Percentiles rank a stretch among this genome's conserved stretches.
phyloP scores from a whole-genome alignment of 768 basidiomycete species.

The Kwoniella dendrophila region DNA sequence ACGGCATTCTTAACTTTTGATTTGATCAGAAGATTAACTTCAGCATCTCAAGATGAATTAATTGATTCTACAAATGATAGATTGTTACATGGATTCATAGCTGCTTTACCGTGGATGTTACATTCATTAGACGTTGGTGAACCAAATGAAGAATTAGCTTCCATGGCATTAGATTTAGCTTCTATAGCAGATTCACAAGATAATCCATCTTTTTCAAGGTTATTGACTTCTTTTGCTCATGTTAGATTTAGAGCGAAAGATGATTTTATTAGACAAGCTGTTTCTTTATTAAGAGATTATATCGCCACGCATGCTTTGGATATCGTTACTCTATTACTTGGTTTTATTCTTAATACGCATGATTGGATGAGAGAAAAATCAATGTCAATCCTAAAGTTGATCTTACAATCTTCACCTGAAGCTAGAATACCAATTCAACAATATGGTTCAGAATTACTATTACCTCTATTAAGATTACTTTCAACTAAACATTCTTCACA shows the following conservation, averaged over 20 bases:
- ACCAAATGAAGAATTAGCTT: conserved; percentile 65
- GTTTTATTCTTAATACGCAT: conserved; percentile 78
- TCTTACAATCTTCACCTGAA: conserved; percentile 84
- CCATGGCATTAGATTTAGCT: conserved; percentile 74
- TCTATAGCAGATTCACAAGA: conserved; percentile 71
- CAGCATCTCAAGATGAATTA: conserved; percentile 65
- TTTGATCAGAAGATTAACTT: conserved; percentile 67
- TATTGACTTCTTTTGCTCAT: conserved; percentile 87
- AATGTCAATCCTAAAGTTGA: conserved; percentile 83
- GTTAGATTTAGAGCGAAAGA: conserved; percentile 86
- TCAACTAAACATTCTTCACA: conserved; percentile 80
- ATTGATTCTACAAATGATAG: conserved; percentile 63
- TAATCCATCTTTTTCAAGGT: conserved; percentile 75
- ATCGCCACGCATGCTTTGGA: conserved; percentile 72
- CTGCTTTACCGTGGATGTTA: conserved; percentile 84
- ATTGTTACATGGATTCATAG: conserved; percentile 60
- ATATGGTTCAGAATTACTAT: conserved; percentile 81
- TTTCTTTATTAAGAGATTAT: conserved; percentile 80
- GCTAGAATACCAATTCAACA: conserved; percentile 71
- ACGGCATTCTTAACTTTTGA: conserved; percentile 70
- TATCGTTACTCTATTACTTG: conserved; percentile 80
- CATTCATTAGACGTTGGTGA: conserved; percentile 71
- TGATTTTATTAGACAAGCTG: conserved; percentile 88
- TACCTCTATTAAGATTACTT: conserved; percentile 86
- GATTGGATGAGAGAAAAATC: conserved; percentile 78